Evolutionary conservation across 495 filamentous ascomycete genomes (phyloP).

Genomic region (Emericellopsis terricola): DNA sequence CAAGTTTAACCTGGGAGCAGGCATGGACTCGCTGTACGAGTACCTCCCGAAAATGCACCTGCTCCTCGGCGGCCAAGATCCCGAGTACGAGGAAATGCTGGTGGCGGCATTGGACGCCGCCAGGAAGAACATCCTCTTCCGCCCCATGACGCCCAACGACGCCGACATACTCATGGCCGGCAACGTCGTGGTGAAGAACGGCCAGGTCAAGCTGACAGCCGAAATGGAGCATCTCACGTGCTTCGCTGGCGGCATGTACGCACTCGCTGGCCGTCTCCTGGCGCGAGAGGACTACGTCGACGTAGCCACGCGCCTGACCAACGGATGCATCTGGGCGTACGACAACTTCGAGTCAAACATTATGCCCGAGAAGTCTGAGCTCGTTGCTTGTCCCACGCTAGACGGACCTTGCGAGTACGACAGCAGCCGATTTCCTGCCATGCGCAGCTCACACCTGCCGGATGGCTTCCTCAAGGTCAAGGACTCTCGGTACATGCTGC

Average conservation of each 20-base stretch:
- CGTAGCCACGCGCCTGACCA: slow-evolving; percentile 48
- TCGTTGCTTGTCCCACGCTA: slow-evolving; percentile 29
- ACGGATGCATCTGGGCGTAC: slow-evolving; percentile 70
- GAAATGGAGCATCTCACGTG: slow-evolving; percentile 24
- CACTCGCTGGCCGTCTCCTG: slow-evolving; percentile 51
- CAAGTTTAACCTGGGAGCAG: slow-evolving; percentile 48
- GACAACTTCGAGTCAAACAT: slow-evolving; percentile 49
- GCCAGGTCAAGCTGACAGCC: slow-evolving; percentile 1
- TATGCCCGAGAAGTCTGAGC: slow-evolving; percentile 51
- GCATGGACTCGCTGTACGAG: slow-evolving; percentile 69
- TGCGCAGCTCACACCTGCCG: slow-evolving; percentile 4
- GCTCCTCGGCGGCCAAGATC: slow-evolving; percentile 49
- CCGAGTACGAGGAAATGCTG: slow-evolving; percentile 55
- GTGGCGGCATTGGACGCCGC: slow-evolving; percentile 39
- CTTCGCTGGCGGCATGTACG: slow-evolving; percentile 66
- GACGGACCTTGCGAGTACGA: slow-evolving; percentile 10
- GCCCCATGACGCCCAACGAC: slow-evolving; percentile 30
- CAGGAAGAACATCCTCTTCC: slow-evolving; percentile 46
- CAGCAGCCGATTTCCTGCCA: slow-evolving; percentile 5
- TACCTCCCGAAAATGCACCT: slow-evolving; percentile 46
- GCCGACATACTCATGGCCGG: slow-evolving; percentile 46
- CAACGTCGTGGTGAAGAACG: slow-evolving; percentile 8
- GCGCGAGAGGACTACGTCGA: slow-evolving; percentile 43
- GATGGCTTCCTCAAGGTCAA: slow-evolving; percentile 10
- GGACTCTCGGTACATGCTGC: slow-evolving; percentile 21